phyloP scores from a whole-genome alignment of 441 rosid genomes.

The Aleurites moluccanus region DNA sequence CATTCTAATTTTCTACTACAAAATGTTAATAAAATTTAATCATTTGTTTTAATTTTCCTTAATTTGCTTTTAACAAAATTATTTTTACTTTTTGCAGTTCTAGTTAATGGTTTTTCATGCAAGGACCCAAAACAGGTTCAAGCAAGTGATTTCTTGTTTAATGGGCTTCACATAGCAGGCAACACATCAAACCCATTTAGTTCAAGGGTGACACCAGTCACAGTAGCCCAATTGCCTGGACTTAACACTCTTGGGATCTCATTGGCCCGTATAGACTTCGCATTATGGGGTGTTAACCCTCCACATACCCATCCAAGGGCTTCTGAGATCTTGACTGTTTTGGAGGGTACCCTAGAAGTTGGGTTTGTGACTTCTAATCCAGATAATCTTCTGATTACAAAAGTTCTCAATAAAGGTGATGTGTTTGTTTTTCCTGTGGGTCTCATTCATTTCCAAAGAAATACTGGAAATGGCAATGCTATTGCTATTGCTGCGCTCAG shows the following conservation, averaged over 20 bases:
- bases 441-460: conserved; percentile 36
- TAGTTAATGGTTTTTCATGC: neutral
- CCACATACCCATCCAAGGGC: conserved; percentile 18
- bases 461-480: conserved; percentile 3
- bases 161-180: neutral
- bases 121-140: conserved; percentile 12
- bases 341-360: conserved; percentile 32
- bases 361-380: conserved; percentile 37
- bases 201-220: conserved; percentile 5
- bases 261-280: conserved; percentile 9
- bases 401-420: conserved; percentile 32
- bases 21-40: no score
- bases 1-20: no score
- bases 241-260: conserved; percentile 14
- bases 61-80: neutral
- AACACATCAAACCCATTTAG: conserved; percentile 5
- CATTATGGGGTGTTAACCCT: conserved; percentile 4
- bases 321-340: conserved; percentile 30
- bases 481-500: conserved; percentile 35
- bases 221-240: conserved; percentile 7
- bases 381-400: conserved; percentile 28
- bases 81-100: neutral
- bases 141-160: conserved; percentile 5
- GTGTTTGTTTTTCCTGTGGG: conserved; percentile 45
- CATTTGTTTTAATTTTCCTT: no score